phyloP scores from a whole-genome alignment of 345 rosid genomes.

The Turnera subulata region DNA sequence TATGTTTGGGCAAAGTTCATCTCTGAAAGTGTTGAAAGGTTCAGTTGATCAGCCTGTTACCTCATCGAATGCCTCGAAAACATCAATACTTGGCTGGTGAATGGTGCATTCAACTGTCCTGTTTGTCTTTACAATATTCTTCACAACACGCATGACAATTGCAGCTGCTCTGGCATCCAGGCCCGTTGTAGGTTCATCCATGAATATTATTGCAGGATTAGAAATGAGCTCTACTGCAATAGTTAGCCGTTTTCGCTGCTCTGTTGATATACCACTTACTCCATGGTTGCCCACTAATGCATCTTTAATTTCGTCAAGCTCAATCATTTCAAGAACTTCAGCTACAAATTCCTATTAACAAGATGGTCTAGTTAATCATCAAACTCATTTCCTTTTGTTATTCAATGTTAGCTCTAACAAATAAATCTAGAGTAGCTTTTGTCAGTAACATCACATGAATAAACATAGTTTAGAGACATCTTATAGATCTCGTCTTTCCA shows the following conservation, averaged over 20 bases:
- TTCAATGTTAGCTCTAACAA: too few species aligned
- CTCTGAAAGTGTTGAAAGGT: too few species aligned
- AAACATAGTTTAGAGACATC: slow-evolving; percentile 3
- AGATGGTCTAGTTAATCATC: too few species aligned
- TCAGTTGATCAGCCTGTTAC: slow-evolving; percentile 21
- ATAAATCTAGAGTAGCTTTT: too few species aligned
- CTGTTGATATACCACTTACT: slow-evolving; percentile 43
- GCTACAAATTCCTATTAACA: slow-evolving; percentile 37
- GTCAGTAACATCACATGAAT: too few species aligned
- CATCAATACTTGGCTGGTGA: slow-evolving; percentile 59
- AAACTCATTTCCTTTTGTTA: too few species aligned
- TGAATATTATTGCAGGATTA: slow-evolving; percentile 54
- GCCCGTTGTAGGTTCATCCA: slow-evolving; percentile 65
- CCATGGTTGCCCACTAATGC: slow-evolving; percentile 46
- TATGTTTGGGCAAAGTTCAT: too few species aligned
- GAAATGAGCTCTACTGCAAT: slow-evolving; percentile 64
- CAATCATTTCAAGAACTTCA: slow-evolving; percentile 50
- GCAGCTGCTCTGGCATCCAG: slow-evolving; percentile 72
- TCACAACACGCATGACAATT: slow-evolving; percentile 55
- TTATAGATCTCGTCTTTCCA: slow-evolving; percentile 31
- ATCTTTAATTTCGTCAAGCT: slow-evolving; percentile 46
- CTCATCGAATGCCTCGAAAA: slow-evolving; percentile 59
- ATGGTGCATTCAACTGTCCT: slow-evolving; percentile 57
- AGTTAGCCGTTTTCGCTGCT: slow-evolving; percentile 53
- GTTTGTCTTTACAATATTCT: slow-evolving; percentile 40